Evolutionary conservation across 2,329 filamentous ascomycete species (phyloP).

Genomic region (Monosporascus ibericus): DNA sequence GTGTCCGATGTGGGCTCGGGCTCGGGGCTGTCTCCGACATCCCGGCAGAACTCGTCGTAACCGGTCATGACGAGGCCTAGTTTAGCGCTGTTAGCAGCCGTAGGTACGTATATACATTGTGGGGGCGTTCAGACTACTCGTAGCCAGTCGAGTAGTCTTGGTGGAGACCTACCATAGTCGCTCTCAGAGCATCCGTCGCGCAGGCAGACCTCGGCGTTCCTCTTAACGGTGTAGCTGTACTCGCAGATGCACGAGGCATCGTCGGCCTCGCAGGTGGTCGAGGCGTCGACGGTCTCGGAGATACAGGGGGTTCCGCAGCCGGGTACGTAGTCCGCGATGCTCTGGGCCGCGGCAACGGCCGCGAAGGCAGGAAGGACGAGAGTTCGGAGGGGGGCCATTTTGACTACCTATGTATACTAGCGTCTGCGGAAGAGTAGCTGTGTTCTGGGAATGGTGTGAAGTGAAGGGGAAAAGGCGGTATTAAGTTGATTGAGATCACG

Average conservation of each 20-base stretch:
- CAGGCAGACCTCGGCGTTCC: constrained; percentile 23
- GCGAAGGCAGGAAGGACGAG: constrained; percentile 18
- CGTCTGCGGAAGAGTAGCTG: not conserved
- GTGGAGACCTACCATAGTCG: constrained; percentile 21
- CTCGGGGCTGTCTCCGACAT: constrained; percentile 7
- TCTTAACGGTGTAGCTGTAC: constrained; percentile 20
- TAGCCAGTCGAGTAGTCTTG: too few species aligned
- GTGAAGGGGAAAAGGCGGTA: too few species aligned
- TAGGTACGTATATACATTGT: not conserved
- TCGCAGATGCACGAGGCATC: constrained; percentile 23
- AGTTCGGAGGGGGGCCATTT: constrained; percentile 22
- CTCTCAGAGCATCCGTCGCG: constrained; percentile 16
- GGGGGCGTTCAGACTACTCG: not conserved
- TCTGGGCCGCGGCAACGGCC: constrained; percentile 17
- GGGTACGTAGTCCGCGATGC: constrained; percentile 20
- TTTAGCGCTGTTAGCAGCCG: not conserved
- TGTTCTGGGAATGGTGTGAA: not conserved
- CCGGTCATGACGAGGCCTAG: constrained; percentile 21
- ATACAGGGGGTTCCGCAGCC: constrained; percentile 20
- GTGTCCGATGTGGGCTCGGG: not conserved
- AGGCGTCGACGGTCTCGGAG: constrained; percentile 12
- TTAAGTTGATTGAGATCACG: too few species aligned
- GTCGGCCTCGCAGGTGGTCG: constrained; percentile 17
- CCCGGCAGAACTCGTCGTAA: constrained; percentile 20
- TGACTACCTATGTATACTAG: not conserved